Base-by-base conservation (phyloP, 331 rosid species). In the Prunus yedoensis region DNA sequence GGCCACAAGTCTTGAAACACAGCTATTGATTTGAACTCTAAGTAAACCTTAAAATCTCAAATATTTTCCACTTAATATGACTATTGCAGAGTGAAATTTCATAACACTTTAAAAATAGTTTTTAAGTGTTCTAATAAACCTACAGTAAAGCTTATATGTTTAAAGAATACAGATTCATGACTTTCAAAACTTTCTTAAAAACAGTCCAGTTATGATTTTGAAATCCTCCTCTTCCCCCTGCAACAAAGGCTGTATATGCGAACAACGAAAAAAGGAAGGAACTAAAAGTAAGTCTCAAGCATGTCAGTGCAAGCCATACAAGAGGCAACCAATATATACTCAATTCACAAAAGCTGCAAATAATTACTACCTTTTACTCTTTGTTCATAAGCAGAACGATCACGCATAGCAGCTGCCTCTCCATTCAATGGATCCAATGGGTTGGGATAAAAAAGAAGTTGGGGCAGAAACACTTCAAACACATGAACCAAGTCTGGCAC, bases 351-450 rank as follows among this genome's bases (percentile, higher is more conserved):
- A 14, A 66, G 73, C 50, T 62, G 5, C 73, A 4, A 35, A 35
- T 35, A 35, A 35, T 78, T 51, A 73, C 62, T 77, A 91, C 97
- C 98, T 88, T 85, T 94, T 41, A 94, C 95, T 83, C 83, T 87
- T 75, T 85, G 88, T 32, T 94, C 97, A 78, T 91, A 94, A 20
- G 91, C 86, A 66, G 91, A 13, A 53, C 77, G 85, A 77, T 94
- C 98, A 20, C 83, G 86, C 93, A 90, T 89, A 23, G 96, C 96
- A 75, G 97, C 98, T 74, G 97, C 98, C 70, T 91, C 96, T 65
- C 89, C 86, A 63, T 94, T 94, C 87, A 91, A 80, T 32, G 98
- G 98, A 71, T 91, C 96, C 8, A 91, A 83, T 78, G 97, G 88
- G 77, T 94, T 94, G 71, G 98, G 98, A 80, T 94, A 94, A 74